Conservation (phyloP, 2,329 filamentous ascomycete genomes). For the Tolypocladium sp. region DNA sequence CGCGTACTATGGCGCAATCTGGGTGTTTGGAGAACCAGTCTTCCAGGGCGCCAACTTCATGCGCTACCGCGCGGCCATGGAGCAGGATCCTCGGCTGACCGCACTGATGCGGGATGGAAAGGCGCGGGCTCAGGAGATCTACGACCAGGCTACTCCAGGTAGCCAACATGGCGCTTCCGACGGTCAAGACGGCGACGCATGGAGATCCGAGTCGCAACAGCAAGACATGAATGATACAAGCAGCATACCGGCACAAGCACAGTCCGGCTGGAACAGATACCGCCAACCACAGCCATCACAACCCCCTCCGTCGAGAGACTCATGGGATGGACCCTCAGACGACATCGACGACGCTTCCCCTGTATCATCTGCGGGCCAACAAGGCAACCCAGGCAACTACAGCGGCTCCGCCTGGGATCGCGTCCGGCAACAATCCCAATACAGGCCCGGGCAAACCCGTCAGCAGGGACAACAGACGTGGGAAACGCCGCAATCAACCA, state of each 20-base stretch:
- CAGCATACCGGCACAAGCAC: constrained; percentile 1
- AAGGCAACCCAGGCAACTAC: constrained; percentile 6
- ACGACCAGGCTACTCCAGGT: constrained; percentile 7
- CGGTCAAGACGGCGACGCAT: constrained; percentile 6
- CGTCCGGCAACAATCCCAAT: constrained; percentile 26
- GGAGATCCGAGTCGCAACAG: constrained; percentile 8
- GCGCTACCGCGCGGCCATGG: constrained; percentile 11
- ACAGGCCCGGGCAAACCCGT: constrained; percentile 13
- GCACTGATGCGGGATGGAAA: constrained; percentile 12
- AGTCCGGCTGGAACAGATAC: constrained; percentile 7
- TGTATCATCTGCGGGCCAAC: constrained; percentile 20
- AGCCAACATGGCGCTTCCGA: not conserved
- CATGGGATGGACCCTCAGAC: constrained; percentile 17
- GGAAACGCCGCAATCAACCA: constrained; percentile 7
- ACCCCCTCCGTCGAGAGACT: constrained; percentile 1
- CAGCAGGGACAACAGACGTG: constrained; percentile 11
- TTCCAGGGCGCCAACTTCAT: constrained; percentile 19
- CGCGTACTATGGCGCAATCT: constrained; percentile 19
- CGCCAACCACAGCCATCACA: constrained; percentile 5
- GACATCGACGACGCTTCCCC: constrained; percentile 35
- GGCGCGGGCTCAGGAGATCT: constrained; percentile 6
- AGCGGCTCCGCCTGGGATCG: constrained; percentile 35
- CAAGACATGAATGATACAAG: constrained; percentile 1
- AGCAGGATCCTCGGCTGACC: constrained; percentile 19
- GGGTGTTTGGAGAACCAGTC: constrained; percentile 16